Evolutionary conservation across 441 rosid species (phyloP).

Genomic region (Eutrema salsugineum): DNA sequence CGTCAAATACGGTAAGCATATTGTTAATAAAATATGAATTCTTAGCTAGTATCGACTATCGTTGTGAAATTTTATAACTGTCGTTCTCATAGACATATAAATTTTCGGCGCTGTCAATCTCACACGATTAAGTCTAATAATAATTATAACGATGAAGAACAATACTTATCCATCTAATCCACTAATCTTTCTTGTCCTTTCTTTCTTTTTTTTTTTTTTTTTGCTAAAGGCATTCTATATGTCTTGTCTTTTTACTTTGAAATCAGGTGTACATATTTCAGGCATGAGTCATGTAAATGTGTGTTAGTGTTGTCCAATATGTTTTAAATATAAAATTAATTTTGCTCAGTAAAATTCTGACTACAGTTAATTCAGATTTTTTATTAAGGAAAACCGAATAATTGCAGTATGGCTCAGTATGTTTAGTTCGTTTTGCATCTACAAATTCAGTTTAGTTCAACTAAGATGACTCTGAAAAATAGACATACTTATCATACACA

Average conservation of each 20-base stretch:
- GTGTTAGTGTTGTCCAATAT: background rate
- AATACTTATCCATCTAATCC: constrained; percentile 26
- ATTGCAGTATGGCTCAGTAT: too few species aligned
- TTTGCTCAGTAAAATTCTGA: background rate
- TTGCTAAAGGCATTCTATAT: too few species aligned
- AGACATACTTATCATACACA: too few species aligned
- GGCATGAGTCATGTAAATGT: background rate
- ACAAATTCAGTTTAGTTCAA: background rate
- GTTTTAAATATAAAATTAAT: background rate
- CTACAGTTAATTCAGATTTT: too few species aligned
- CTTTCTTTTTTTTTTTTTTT: too few species aligned
- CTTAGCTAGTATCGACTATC: background rate
- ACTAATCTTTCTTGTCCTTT: constrained; percentile 13
- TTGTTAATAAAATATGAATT: background rate
- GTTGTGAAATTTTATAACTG: constrained; percentile 7
- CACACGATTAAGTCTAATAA: constrained; percentile 12
- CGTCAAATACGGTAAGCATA: constrained; percentile 8
- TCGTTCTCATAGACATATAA: constrained; percentile 14
- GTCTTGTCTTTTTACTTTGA: too few species aligned
- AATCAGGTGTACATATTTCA: background rate
- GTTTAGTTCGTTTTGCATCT: background rate
- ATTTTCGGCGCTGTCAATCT: constrained; percentile 17
- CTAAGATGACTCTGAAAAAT: background rate
- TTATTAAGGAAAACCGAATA: too few species aligned
- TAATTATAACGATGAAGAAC: background rate